Conservation (phyloP, 352 stramenopile genomes). For the Globisporangium splendens region DNA sequence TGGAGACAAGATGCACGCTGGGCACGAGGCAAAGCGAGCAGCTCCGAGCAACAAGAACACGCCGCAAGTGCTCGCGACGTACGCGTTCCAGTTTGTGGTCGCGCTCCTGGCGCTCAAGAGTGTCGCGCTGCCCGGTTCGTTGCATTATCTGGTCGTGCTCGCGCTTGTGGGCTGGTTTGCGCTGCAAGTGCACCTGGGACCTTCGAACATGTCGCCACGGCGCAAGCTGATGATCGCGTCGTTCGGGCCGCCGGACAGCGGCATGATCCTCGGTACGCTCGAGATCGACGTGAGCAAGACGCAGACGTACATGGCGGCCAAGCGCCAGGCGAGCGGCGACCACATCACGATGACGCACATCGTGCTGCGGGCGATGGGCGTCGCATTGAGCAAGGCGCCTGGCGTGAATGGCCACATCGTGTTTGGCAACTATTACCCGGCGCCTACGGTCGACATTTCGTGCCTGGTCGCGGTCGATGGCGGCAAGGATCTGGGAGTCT, state of each 20-base stretch:
- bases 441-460: conserved; percentile 61
- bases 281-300: conserved; percentile 64
- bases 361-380: conserved; percentile 54
- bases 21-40: no score
- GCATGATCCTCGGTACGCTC: conserved; percentile 71
- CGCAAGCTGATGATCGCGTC: conserved; percentile 72
- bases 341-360: conserved; percentile 73
- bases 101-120: conserved; percentile 45
- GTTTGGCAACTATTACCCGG: conserved; percentile 64
- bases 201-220: conserved; percentile 49
- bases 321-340: conserved; percentile 36
- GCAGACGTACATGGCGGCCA: conserved; percentile 53
- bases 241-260: conserved; percentile 49
- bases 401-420: conserved; percentile 73
- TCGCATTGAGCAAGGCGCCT: conserved; percentile 42
- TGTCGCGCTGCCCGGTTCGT: conserved; percentile 31
- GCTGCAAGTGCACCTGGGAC: conserved; percentile 53
- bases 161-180: conserved; percentile 51
- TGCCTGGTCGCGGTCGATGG: conserved; percentile 55
- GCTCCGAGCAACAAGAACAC: conserved; percentile 13
- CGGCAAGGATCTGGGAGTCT: conserved; percentile 63
- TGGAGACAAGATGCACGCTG: no score
- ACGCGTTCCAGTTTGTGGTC: conserved; percentile 49
- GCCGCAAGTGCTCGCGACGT: conserved; percentile 32
- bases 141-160: conserved; percentile 42